phyloP scores from a whole-genome alignment of 176 grass and related monocot genomes.

The Bolboschoenus planiculmis region DNA sequence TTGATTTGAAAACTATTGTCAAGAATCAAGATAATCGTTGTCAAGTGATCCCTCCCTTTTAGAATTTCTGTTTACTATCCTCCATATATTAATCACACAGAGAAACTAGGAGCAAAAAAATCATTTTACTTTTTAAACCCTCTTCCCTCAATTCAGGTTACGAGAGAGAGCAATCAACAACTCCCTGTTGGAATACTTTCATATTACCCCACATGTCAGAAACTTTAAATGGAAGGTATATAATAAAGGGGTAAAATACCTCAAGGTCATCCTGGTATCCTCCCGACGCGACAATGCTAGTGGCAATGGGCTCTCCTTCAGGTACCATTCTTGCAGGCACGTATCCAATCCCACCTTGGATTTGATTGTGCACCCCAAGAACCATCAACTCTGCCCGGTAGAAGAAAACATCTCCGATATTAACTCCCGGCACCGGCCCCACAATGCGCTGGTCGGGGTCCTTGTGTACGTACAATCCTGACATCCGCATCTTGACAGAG shows the following conservation, averaged over 20 bases:
- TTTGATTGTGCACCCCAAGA: constrained; percentile 64
- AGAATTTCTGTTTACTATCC: background rate
- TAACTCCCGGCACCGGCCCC: constrained; percentile 59
- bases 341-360: constrained; percentile 72
- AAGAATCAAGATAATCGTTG: background rate
- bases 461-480: constrained; percentile 47
- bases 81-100: background rate
- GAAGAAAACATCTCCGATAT: constrained; percentile 70
- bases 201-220: background rate
- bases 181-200: background rate
- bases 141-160: background rate
- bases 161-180: background rate
- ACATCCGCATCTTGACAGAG: constrained; percentile 37
- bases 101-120: background rate
- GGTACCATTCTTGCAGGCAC: constrained; percentile 37
- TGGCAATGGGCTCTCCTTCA: constrained; percentile 65
- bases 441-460: constrained; percentile 42
- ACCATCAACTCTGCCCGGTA: constrained; percentile 83
- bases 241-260: background rate
- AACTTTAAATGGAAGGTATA: background rate
- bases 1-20: background rate
- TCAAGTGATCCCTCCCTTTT: background rate
- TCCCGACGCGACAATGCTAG: constrained; percentile 86
- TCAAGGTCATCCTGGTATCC: constrained; percentile 86
- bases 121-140: background rate